A percentile compares a stretch with the other conserved stretches of the same genome.
These are phyloP conservation scores for Neopestalotiopsis clavispora DNA, from an alignment of 2,329 filamentous ascomycete genomes.

Conservation along the genomic window DNA sequence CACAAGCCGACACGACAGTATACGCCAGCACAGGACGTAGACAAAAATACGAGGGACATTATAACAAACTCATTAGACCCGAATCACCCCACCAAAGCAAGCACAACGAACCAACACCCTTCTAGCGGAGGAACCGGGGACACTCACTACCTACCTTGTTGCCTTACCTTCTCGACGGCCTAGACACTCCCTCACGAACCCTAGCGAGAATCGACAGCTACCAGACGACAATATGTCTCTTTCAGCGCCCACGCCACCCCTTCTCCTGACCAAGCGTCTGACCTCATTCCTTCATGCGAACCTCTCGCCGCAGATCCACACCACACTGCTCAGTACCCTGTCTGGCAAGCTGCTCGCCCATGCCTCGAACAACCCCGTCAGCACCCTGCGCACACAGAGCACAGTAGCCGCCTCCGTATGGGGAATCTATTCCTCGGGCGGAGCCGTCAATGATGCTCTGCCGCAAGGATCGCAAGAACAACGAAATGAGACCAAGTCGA, in stretches of 20 bases:
- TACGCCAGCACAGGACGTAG: background rate
- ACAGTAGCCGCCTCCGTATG: conserved; percentile 68
- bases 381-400: conserved; percentile 64
- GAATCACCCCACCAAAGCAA: background rate
- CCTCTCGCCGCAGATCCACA: conserved; percentile 61
- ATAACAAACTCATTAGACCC: background rate
- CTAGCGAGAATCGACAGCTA: background rate
- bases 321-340: conserved; percentile 63
- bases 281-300: conserved; percentile 65
- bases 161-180: background rate
- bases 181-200: background rate
- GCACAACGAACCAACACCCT: background rate
- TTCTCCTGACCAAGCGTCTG: conserved; percentile 70
- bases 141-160: background rate
- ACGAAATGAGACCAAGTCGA: conserved; percentile 28
- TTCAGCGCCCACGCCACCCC: conserved; percentile 52
- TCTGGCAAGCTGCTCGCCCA: conserved; percentile 69
- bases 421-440: conserved; percentile 57
- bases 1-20: background rate
- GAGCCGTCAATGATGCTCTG: conserved; percentile 47
- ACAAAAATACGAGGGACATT: background rate
- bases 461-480: conserved; percentile 29
- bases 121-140: background rate
- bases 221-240: conserved; percentile 26
- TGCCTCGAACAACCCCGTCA: conserved; percentile 59